Evolutionary conservation across 805 yeast species (phyloP), one percentile per base, ranked within the genome.

Genomic region (Zygotorulaspora danielsina): DNA sequence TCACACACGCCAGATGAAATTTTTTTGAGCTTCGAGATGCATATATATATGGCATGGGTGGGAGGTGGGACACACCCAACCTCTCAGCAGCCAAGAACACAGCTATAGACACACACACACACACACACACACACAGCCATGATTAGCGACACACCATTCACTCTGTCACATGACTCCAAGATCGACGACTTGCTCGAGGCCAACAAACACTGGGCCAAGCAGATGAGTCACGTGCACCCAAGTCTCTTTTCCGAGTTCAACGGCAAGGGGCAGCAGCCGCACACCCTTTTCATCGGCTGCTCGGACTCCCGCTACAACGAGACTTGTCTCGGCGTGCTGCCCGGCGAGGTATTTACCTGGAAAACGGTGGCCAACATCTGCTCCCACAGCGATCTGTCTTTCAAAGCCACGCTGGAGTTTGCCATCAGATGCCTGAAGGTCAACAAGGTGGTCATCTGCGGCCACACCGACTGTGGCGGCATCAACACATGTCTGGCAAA

Each of bases 401-500:
- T 82, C 13, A 78, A 77, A 58, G 81, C 95, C 0, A 88, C 88
- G 2, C 67, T 90, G 20, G 96, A 89, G 62, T 86, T 85, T 55
- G 95, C 96, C 4, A 77, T 90, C 49, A 88, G 85, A 49, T 86
- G 81, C 10, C 70, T 89, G 44, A 82, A 84, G 55, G 94, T 90
- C 27, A 73, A 72, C 49, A 86, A 84, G 57, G 78, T 89, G 37
- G 73, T 89, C 39, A 83, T 89, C 5, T 85, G 96, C 64, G 97
- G 97, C 3, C 97, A 89, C 65, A 83, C 93, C 21, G 95, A 86
- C 62, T 89, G 97, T 71, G 96, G 96, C 35, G 97, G 96, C 20
- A 78, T 86, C 36, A 78, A 84, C 78, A 87, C 95, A 16, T 78
- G 88, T 6, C 65, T 89, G 34, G 71, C 80, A 2, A 70, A 76